These are phyloP conservation scores for Rosellinia necatrix DNA, from an alignment of 2,329 filamentous ascomycete genomes.

Conservation along the genomic window DNA sequence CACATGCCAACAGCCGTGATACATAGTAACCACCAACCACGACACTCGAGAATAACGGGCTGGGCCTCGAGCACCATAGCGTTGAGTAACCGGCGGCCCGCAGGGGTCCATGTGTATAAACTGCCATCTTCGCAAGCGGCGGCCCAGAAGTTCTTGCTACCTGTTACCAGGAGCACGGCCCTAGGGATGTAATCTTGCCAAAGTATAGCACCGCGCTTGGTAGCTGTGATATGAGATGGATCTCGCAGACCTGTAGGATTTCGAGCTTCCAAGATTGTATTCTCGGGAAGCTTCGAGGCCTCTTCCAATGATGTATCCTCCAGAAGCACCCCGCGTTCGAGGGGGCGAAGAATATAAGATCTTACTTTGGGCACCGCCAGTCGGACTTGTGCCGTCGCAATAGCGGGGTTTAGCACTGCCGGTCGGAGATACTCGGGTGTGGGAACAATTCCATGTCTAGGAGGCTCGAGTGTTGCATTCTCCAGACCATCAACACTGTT, in stretches of 20 bases:
- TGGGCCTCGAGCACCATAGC: conserved; percentile 88
- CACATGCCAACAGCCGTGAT: conserved; percentile 87
- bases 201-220: conserved; percentile 76
- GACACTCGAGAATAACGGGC: conserved; percentile 89
- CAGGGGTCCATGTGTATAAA: conserved; percentile 88
- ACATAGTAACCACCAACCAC: conserved; percentile 86
- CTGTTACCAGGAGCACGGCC: conserved; percentile 86
- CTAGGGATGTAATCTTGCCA: conserved; percentile 95
- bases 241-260: conserved; percentile 81
- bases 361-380: conserved; percentile 87
- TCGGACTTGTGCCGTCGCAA: conserved; percentile 81
- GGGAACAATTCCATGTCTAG: conserved; percentile 63
- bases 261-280: conserved; percentile 82
- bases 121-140: conserved; percentile 92
- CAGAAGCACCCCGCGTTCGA: conserved; percentile 68
- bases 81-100: conserved; percentile 83
- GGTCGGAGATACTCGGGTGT: conserved; percentile 87
- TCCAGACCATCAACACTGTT: conserved; percentile 80
- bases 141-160: conserved; percentile 88
- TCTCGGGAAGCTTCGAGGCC: conserved; percentile 66
- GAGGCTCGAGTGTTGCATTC: conserved; percentile 68
- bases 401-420: conserved; percentile 80
- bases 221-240: conserved; percentile 81
- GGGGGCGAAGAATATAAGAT: conserved; percentile 77
- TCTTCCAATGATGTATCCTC: conserved; percentile 61